Conservation (phyloP, 108 stramenopile species). For the Schizochytrium sp. region DNA sequence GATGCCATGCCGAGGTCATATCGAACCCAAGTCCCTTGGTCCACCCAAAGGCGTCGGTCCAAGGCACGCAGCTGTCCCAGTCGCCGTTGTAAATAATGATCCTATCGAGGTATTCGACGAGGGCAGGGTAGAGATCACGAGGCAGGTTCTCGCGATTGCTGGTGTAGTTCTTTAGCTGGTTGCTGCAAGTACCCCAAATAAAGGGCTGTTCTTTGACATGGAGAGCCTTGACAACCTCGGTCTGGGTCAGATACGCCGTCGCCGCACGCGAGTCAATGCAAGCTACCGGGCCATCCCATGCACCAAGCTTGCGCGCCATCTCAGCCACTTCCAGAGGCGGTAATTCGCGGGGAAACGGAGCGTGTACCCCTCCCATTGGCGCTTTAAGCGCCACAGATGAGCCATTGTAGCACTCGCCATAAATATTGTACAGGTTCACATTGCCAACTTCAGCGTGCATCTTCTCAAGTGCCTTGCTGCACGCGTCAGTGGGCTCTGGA, state of each 20-base stretch:
- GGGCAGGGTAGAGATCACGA: slow-evolving; percentile 32
- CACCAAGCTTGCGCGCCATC: not conserved
- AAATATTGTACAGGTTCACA: slow-evolving; percentile 34
- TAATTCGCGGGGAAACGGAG: not conserved
- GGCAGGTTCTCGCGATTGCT: slow-evolving; percentile 39
- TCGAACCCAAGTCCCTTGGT: slow-evolving; percentile 24
- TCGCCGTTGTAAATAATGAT: slow-evolving; percentile 44
- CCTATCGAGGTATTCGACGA: slow-evolving; percentile 22
- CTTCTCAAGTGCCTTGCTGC: slow-evolving; percentile 6
- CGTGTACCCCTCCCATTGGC: not conserved
- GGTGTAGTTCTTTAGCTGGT: slow-evolving; percentile 27
- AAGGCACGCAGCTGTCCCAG: slow-evolving; percentile 44
- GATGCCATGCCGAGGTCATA: slow-evolving; percentile 23
- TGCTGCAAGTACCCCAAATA: not conserved
- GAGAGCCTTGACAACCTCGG: slow-evolving; percentile 29
- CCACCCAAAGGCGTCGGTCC: slow-evolving; percentile 35
- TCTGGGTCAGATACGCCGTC: slow-evolving; percentile 17
- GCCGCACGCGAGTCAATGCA: slow-evolving; percentile 32
- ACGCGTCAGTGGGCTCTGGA: not conserved
- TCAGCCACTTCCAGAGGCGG: too few relatives aligned
- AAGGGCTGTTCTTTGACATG: slow-evolving; percentile 24
- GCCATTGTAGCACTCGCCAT: slow-evolving; percentile 28
- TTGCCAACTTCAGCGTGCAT: slow-evolving; percentile 20
- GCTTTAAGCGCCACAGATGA: not conserved
- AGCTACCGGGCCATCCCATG: slow-evolving; percentile 22